These are phyloP conservation scores for Termitomyces sp. DNA, from an alignment of 1,284 basidiomycete species.

Conservation along the genomic window DNA sequence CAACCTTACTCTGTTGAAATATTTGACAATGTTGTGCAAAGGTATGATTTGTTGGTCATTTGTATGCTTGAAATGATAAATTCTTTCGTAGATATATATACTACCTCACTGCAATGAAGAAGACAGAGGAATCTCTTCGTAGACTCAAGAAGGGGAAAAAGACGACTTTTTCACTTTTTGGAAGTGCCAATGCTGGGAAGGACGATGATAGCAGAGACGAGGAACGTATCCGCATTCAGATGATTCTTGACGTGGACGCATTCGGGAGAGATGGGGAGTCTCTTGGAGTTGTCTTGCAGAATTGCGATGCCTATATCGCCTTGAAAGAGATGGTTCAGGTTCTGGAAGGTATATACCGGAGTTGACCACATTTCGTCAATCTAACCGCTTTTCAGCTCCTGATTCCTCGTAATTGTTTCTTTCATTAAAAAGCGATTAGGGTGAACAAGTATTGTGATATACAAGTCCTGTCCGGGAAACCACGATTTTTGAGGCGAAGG, in stretches of 20 bases:
- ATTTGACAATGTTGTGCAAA: conserved; percentile 69
- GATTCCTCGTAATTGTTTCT: conserved; percentile 1
- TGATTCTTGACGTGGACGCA: conserved; percentile 81
- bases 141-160: conserved; percentile 84
- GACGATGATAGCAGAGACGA: conserved; percentile 74
- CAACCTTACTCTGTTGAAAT: conserved; percentile 57
- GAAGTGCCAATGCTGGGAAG: conserved; percentile 37
- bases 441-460: conserved; percentile 51
- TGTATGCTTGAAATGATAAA: conserved; percentile 1
- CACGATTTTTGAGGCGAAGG: conserved; percentile 32
- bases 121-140: conserved; percentile 84
- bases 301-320: conserved; percentile 50
- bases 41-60: conserved; percentile 36
- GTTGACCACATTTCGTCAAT: neutral
- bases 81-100: conserved; percentile 49
- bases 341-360: conserved; percentile 30
- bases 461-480: conserved; percentile 58
- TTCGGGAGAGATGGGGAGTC: conserved; percentile 72
- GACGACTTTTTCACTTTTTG: conserved; percentile 74
- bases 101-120: conserved; percentile 78
- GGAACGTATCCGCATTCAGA: conserved; percentile 78
- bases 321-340: conserved; percentile 59
- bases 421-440: conserved; percentile 4
- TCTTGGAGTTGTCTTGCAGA: conserved; percentile 62
- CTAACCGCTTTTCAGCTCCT: neutral